Conservation (phyloP, 1,284 basidiomycete species). For the Fistulinella cinereoalba region DNA sequence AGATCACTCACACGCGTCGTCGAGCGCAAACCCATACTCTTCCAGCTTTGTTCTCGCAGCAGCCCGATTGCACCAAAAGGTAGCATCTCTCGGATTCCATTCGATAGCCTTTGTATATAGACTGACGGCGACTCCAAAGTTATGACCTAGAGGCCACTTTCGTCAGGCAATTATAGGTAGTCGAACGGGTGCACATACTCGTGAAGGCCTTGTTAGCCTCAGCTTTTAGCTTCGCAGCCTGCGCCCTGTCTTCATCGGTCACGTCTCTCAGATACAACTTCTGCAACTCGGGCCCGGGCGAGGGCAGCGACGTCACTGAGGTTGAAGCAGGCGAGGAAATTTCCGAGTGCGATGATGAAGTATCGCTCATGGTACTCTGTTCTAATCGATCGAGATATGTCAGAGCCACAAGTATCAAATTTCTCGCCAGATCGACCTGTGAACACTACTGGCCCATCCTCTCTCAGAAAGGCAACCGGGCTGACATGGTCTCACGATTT, state of each 20-base stretch:
- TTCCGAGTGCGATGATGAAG: slow-evolving; percentile 26
- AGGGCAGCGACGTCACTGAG: slow-evolving; percentile 51
- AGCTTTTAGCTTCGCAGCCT: slow-evolving; percentile 71
- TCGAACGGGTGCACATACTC: slow-evolving; percentile 40
- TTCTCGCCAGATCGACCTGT: slow-evolving; percentile 5
- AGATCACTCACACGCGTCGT: slow-evolving; percentile 64
- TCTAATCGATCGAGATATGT: slow-evolving; percentile 1
- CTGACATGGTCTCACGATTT: no score
- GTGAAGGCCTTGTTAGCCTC: slow-evolving; percentile 86
- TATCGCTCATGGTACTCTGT: slow-evolving; percentile 42
- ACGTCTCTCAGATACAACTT: slow-evolving; percentile 52
- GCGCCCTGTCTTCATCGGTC: slow-evolving; percentile 65
- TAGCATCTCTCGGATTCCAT: slow-evolving; percentile 74
- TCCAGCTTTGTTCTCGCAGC: slow-evolving; percentile 77
- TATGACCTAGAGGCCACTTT: slow-evolving; percentile 42
- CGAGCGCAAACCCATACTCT: slow-evolving; percentile 80
- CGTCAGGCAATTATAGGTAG: slow-evolving; percentile 2
- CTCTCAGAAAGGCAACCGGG: no score
- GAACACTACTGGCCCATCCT: no score
- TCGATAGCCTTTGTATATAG: slow-evolving; percentile 79
- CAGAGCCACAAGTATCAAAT: slow-evolving; percentile 1
- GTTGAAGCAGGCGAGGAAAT: slow-evolving; percentile 49
- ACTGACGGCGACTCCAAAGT: slow-evolving; percentile 62
- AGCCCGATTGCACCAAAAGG: slow-evolving; percentile 78
- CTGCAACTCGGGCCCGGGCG: slow-evolving; percentile 58